A percentile compares a stretch with the other conserved stretches of the same genome.
Evolutionary conservation across 352 stramenopile species (phyloP).

Genomic region (Vaucheria bursata): DNA sequence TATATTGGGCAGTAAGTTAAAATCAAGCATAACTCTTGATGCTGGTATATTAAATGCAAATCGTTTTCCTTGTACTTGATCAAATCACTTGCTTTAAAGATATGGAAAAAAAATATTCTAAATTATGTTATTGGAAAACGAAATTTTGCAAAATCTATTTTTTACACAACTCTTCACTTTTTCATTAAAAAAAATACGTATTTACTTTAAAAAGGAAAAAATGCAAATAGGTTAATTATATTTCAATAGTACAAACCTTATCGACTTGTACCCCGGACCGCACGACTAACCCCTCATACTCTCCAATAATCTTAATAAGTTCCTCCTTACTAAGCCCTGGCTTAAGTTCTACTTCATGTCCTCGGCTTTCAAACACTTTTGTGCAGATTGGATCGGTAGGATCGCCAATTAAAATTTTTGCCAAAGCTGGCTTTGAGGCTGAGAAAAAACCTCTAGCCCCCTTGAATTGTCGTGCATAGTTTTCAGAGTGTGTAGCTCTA

Average conservation of each 20-base stretch:
- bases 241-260: not conserved
- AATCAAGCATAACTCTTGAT: too few species aligned
- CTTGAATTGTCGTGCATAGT: too few species aligned
- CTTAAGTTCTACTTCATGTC: constrained; percentile 67
- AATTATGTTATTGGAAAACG: too few species aligned
- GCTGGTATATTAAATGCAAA: too few species aligned
- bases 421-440: constrained; percentile 27
- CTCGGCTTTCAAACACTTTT: constrained; percentile 64
- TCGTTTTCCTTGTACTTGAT: too few species aligned
- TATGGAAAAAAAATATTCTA: too few species aligned
- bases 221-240: too few species aligned
- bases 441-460: too few species aligned
- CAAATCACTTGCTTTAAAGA: too few species aligned
- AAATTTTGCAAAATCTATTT: not conserved
- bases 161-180: not conserved
- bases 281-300: constrained; percentile 78
- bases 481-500: too few species aligned
- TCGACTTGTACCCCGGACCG: constrained; percentile 39
- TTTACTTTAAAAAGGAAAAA: too few species aligned
- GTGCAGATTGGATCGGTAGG: constrained; percentile 68
- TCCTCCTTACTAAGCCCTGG: constrained; percentile 54
- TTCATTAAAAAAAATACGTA: not conserved
- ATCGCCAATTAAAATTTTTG: constrained; percentile 69
- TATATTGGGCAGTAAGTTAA: too few species aligned
- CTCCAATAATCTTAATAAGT: constrained; percentile 56